Conservation (phyloP, 768 basidiomycete genomes). For the Termitomyces eurrhizus region DNA sequence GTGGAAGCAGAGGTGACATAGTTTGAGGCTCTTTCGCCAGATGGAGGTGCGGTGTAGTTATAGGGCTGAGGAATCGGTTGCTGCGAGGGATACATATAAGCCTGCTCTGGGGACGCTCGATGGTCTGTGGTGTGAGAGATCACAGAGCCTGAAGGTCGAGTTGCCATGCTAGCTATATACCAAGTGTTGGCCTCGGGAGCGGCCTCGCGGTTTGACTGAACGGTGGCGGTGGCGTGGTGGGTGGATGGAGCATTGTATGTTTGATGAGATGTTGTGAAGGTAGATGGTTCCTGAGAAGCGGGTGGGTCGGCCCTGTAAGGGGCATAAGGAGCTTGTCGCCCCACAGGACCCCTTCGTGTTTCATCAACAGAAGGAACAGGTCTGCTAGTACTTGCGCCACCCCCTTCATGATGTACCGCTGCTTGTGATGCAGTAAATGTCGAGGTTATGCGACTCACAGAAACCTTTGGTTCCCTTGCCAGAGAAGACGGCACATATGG, state of each 20-base stretch:
- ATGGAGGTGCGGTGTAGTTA: not conserved
- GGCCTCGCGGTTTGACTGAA: not conserved
- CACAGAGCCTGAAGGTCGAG: not conserved
- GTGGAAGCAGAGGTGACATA: conserved; percentile 3
- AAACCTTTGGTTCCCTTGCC: conserved; percentile 11
- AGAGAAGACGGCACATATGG: conserved; percentile 6
- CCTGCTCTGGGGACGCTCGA: conserved; percentile 4
- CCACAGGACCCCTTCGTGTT: not conserved
- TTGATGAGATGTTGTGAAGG: conserved; percentile 5
- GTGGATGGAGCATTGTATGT: not conserved
- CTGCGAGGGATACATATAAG: not conserved
- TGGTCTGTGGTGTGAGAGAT: not conserved
- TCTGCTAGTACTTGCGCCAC: conserved; percentile 1
- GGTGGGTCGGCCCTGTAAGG: not conserved
- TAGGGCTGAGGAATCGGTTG: not conserved
- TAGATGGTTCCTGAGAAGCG: not conserved
- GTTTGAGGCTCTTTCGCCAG: not conserved
- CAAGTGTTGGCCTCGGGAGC: not conserved
- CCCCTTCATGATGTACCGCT: not conserved
- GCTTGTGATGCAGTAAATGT: not conserved
- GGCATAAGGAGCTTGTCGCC: conserved; percentile 2
- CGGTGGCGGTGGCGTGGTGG: not conserved
- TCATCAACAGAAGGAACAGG: not conserved
- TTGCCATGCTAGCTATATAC: not conserved
- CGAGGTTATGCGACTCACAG: conserved; percentile 9